Evolutionary conservation across 495 filamentous ascomycete genomes (phyloP).

Genomic region (Podospora didyma): DNA sequence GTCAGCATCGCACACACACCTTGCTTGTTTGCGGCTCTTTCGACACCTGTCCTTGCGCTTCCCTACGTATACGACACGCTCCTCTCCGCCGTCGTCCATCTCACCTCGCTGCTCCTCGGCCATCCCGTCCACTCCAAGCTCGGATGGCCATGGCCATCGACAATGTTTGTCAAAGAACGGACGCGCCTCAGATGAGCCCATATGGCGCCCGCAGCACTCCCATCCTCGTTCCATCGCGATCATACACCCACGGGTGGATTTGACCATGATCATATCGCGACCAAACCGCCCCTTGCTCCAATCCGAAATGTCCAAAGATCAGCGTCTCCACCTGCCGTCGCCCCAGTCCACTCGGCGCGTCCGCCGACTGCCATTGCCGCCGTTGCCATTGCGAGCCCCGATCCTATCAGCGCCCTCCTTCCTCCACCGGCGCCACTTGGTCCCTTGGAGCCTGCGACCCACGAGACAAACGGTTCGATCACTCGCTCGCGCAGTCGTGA

Average conservation of each 20-base stretch:
- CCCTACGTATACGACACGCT: too few species aligned
- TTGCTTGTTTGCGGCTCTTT: not conserved
- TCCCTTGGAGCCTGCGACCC: not conserved
- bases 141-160: slow-evolving; percentile 5
- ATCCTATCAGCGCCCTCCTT: not conserved
- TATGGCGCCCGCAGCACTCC: not conserved
- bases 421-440: not conserved
- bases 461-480: not conserved
- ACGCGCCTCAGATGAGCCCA: slow-evolving; percentile 1
- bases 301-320: not conserved
- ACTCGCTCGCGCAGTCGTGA: not conserved
- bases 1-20: too few species aligned
- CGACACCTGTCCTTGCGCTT: too few species aligned
- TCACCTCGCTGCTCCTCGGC: not conserved
- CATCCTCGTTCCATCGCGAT: not conserved
- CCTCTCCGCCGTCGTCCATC: not conserved
- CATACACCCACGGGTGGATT: not conserved
- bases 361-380: too few species aligned
- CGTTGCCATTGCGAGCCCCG: not conserved
- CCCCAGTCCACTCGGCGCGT: not conserved
- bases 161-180: not conserved
- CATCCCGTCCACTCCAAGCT: not conserved
- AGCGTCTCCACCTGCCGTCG: not conserved
- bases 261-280: not conserved
- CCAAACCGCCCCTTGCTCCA: not conserved